Evolutionary conservation across 2,329 filamentous ascomycete species (phyloP).

Genomic region (Diplodia intermedia): DNA sequence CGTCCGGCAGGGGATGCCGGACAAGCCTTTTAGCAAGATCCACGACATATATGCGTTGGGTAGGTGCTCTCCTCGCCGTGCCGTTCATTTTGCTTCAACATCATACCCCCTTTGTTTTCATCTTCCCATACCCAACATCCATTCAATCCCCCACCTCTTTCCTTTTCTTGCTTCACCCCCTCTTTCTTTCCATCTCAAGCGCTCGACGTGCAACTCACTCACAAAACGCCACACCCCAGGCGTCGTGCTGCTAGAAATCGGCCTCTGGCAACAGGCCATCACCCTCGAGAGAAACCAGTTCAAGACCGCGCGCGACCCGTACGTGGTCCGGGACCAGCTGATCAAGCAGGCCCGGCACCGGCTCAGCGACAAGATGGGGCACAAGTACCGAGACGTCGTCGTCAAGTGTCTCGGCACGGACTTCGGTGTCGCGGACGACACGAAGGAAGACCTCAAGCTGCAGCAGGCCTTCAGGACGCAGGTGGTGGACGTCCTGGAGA

Average conservation of each 20-base stretch:
- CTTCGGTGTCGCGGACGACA: constrained; percentile 36
- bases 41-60: constrained; percentile 51
- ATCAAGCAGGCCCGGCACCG: constrained; percentile 34
- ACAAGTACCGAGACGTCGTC: constrained; percentile 35
- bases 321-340: constrained; percentile 33
- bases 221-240: constrained; percentile 33
- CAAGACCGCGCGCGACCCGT: constrained; percentile 28
- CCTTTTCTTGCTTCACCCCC: no score
- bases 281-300: constrained; percentile 33
- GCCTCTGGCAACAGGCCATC: constrained; percentile 35
- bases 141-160: no score
- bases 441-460: constrained; percentile 36
- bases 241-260: constrained; percentile 51
- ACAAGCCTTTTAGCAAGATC: constrained; percentile 39
- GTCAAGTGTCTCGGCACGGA: constrained; percentile 34
- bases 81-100: no score
- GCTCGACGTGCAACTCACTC: not conserved
- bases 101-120: no score
- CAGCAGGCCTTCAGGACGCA: constrained; percentile 37
- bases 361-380: constrained; percentile 33
- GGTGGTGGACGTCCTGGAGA: not conserved
- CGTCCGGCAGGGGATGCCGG: constrained; percentile 41
- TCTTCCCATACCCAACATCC: no score
- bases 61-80: not conserved
- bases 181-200: not conserved